Evolutionary conservation across 306 rosid species (phyloP), one percentile per base, ranked within the genome.

Genomic region (Trifolium repens): DNA sequence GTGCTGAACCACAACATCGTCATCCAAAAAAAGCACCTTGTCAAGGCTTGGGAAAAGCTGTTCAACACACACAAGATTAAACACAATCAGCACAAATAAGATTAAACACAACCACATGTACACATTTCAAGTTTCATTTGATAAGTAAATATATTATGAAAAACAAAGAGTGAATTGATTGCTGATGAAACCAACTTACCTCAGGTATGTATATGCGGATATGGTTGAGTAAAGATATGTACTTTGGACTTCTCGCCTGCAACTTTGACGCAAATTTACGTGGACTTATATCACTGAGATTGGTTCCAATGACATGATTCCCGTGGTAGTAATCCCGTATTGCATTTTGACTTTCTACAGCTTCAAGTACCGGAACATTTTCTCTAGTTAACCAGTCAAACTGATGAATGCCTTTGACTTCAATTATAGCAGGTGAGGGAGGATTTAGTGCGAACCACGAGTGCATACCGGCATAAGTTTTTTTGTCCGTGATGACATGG

Each of bases 301-400:
- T 90, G 44, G 92, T 82, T 79, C 88, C 91, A 0, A 83, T 72
- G 74, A 85, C 17, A 84, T 90, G 93, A 83, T 90, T 96, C 68
- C 99, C 99, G 76, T 96, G 99, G 85, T 96, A 96, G 89, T 96
- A 96, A 80, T 81, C 83, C 79, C 92, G 83, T 77, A 96, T 92
- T 74, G 88, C 98, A 77, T 89, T 87, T 47, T 96, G 97, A 79
- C 87, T 90, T 83, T 92, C 97, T 81, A 96, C 90, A 15, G 99
- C 99, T 87, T 96, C 99, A 80, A 96, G 97, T 37, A 96, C 98
- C 11, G 99, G 99, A 81, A 96, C 92, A 74, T 96, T 96, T 85
- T 96, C 99, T 89, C 94, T 89, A n/a, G 97, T 96, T 85, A 96
- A 91, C 98, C 98, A 96, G 70, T 92, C 98, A 81, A 96, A 96